Conservation (phyloP, 768 basidiomycete species). For the Exidia glandulosa region DNA sequence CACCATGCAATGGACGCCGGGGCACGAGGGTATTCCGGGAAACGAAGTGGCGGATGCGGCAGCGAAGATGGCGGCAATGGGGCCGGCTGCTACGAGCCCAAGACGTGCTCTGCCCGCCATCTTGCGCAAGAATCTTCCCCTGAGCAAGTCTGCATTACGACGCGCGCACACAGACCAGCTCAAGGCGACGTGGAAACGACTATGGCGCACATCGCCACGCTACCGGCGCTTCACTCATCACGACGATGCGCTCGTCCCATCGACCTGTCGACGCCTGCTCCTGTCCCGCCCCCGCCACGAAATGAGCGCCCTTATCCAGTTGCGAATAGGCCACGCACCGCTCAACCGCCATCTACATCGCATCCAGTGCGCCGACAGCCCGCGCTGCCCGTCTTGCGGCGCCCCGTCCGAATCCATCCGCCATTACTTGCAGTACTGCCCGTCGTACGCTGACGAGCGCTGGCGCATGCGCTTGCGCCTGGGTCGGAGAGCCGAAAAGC, state of each 20-base stretch:
- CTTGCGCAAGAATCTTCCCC: neutral
- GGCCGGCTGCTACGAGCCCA: neutral
- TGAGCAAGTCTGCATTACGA: neutral
- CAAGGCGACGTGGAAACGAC: neutral
- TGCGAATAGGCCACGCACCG: neutral
- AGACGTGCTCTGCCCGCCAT: neutral
- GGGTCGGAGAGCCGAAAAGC: too few species aligned
- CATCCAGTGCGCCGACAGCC: neutral
- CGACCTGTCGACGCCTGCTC: neutral
- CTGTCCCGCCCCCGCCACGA: neutral
- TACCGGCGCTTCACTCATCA: neutral
- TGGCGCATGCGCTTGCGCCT: too few species aligned
- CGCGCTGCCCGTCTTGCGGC: constrained; percentile 1
- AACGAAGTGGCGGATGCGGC: neutral
- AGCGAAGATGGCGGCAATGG: neutral
- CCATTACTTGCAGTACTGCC: too few species aligned
- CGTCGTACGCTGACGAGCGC: too few species aligned
- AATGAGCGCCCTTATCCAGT: neutral
- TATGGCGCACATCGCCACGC: neutral
- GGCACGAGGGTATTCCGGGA: neutral
- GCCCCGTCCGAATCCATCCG: too few species aligned
- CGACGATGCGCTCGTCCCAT: neutral
- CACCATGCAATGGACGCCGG: neutral
- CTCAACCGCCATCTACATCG: constrained; percentile 1
- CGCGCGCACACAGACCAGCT: neutral